Base-by-base conservation (phyloP, 139 green algal genomes). In the Pedinophyceae sp. region DNA sequence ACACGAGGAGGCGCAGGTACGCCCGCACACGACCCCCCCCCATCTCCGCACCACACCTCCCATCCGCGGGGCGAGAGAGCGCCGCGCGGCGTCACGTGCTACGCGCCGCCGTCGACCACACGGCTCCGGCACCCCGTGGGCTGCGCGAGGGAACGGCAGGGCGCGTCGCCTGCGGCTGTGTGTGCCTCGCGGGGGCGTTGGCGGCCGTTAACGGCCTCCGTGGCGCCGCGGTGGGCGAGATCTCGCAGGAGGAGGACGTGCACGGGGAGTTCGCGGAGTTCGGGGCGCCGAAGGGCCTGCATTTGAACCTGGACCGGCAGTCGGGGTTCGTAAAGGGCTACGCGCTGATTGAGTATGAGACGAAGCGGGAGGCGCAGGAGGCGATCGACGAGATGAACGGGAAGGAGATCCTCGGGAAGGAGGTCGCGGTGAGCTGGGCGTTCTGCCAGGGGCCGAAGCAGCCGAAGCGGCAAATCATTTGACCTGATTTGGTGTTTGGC, bases 281-380 rank as follows among this genome's bases (percentile, higher is more conserved):
- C 63, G 89, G 89, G 0, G 81, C 96, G 22, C 67, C 98, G 26
- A 94, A 87, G 56, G 94, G 94, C 70, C 79, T 96, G 27, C 87
- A 95, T 70, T 64, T 97, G 41, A 97, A 97, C 56, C 66, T 97
- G 30, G 89, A 98, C 58, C 68, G 90, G 16, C 67, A 92, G 50
- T 97, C 34, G 34, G 34, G 34, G 34, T 57, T 48, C 2, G 43
- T 73, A 7, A 58, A 84, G 60, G 89, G 89, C 45, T 97, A 97
- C 70, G 88, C 88, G 1, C 57, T 97, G 13, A 69, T 97, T 0
- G 89, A 97, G 74, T 97, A 95, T 57, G 80, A 75, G 30, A 71
- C 39, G 3, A 73, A 81, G 55, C 54, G 75, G 52, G 84, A 97
- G 66, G 89, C 87, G 7, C 55, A 88, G 59, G 58, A 68, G 4